Percentiles rank a stretch among this genome's conserved stretches.
Conservation (phyloP, 208 protist genomes). For the Trypanosoma congolense region DNA sequence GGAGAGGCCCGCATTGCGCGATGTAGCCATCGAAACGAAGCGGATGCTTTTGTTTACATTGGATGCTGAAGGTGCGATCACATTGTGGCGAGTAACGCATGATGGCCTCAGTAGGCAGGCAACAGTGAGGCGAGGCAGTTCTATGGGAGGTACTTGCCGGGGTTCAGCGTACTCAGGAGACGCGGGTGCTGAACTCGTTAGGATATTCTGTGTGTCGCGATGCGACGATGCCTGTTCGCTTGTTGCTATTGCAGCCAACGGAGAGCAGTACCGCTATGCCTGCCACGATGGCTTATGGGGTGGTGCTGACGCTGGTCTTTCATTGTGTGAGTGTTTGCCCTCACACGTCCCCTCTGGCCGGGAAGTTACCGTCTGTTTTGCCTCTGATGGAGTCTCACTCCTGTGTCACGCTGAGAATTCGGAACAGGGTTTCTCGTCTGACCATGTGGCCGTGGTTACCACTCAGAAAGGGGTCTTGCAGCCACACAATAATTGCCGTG, state of each 20-base stretch:
- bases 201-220: constrained; percentile 64
- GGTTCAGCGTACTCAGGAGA: constrained; percentile 3
- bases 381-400: constrained; percentile 41
- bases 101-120: constrained; percentile 41
- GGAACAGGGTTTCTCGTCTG: constrained; percentile 31
- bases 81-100: constrained; percentile 54
- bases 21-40: constrained; percentile 65
- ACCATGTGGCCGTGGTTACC: constrained; percentile 53
- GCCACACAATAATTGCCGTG: constrained; percentile 58
- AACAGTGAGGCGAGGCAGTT: constrained; percentile 34
- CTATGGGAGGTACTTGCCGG: constrained; percentile 15
- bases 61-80: constrained; percentile 60
- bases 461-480: constrained; percentile 53
- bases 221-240: constrained; percentile 69
- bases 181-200: constrained; percentile 25
- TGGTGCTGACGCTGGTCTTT: constrained; percentile 30
- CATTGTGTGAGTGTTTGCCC: constrained; percentile 45
- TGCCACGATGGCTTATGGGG: constrained; percentile 43
- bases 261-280: constrained; percentile 81
- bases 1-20: constrained; percentile 49
- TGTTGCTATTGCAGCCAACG: constrained; percentile 57
- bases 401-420: constrained; percentile 23
- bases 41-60: constrained; percentile 63
- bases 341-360: constrained; percentile 36
- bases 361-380: constrained; percentile 71